Base-by-base conservation (phyloP, 2,329 filamentous ascomycete genomes). In the Pleomassaria siparia region DNA sequence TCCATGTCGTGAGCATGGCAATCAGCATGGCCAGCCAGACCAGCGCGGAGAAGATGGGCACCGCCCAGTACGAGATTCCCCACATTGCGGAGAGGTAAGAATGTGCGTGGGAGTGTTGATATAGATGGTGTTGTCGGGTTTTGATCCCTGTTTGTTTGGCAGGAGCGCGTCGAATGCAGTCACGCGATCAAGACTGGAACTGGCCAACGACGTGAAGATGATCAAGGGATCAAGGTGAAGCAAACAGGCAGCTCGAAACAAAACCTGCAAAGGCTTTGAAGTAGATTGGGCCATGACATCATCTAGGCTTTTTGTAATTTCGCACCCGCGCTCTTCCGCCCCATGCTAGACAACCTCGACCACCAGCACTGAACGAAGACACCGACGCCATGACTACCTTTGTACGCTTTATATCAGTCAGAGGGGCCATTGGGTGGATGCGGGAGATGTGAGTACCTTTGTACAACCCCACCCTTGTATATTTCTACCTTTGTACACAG, bases 1-100 rank as follows among this genome's bases (percentile, higher is more conserved):
- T 71, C 88, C 88, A 92, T 70, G 82, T 78, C n/a, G 87, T 76
- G 48, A 91, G 75, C 72, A 91, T 80, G 46, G 80, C 83, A 21
- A 90, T 76, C 13, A 91, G 78, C 66, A 84, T 89, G 51, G 77
- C 80, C 25, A 69, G 64, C 71, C 70, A 74, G 54, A 71, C 63
- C 41, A 66, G 46, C 55, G 83, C 80, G 40, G 86, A 84, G 56
- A 91, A 77, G 51, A 90, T 74, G 55, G 88, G 88, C 26, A 91
- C 77, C 48, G 86, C 72, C 86, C 76, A 78, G 50, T 75, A 80
- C 50, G 77, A 78, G 59, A 76, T 61, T 6, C 53, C 56, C 61
- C 67, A 64, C 66, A 70, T 69, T 46, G 22, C 60, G 44, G 16
- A n/a, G 22, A n/a, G 21, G 33, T 11, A 20, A 6, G n/a, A 35